These are phyloP conservation scores for Torulaspora franciscae DNA, from an alignment of 805 yeast genomes.

Conservation along the genomic window DNA sequence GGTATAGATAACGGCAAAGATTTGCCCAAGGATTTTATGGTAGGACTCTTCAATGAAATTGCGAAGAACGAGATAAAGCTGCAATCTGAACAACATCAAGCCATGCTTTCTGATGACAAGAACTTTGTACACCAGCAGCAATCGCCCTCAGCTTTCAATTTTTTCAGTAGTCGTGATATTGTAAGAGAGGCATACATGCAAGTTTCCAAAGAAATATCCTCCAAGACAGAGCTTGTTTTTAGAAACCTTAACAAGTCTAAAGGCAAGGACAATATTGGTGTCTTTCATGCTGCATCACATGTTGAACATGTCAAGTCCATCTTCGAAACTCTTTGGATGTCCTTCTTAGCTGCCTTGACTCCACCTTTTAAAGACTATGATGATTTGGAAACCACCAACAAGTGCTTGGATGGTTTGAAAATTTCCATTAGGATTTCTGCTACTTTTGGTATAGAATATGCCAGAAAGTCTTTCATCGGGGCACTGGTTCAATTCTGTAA, in stretches of 20 bases:
- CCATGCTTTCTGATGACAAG: conserved; percentile 64
- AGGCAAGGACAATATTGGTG: conserved; percentile 40
- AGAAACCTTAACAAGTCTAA: conserved; percentile 54
- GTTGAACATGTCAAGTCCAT: conserved; percentile 88
- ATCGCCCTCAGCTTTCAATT: conserved; percentile 43
- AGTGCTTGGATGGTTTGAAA: conserved; percentile 81
- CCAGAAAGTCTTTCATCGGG: conserved; percentile 83
- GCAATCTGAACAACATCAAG: conserved; percentile 91
- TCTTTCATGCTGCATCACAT: conserved; percentile 78
- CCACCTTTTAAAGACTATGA: conserved; percentile 89
- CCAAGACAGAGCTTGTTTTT: conserved; percentile 81
- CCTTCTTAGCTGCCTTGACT: conserved; percentile 87
- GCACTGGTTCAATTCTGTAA: conserved; percentile 85
- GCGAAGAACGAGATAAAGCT: conserved; percentile 79
- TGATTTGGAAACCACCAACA: conserved; percentile 60
- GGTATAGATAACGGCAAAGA: conserved; percentile 92
- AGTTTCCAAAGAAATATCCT: conserved; percentile 87
- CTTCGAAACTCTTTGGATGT: conserved; percentile 96
- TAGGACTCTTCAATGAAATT: conserved; percentile 71
- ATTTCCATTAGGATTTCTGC: conserved; percentile 79
- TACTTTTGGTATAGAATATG: conserved; percentile 74
- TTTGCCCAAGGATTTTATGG: conserved; percentile 67
- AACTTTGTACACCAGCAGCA: conserved; percentile 35
- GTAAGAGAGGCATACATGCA: conserved; percentile 81
- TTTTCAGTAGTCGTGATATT: conserved; percentile 67